Percentiles rank a stretch among this genome's conserved stretches.
Conservation (phyloP, 2,329 filamentous ascomycete genomes). For the Paraconiothyrium sp. region DNA sequence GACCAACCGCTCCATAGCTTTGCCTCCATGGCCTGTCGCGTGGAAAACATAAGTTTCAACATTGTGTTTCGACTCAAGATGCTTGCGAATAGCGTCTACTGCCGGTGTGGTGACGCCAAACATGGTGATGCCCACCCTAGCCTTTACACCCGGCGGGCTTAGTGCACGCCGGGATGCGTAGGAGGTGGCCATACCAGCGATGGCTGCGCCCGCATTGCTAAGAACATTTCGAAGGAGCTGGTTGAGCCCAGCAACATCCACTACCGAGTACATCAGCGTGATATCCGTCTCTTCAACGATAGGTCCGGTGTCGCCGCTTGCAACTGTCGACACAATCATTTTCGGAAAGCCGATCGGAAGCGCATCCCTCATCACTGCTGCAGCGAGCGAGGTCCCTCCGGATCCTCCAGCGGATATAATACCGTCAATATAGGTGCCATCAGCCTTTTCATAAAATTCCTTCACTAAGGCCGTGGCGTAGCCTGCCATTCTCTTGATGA, state of each 20-base stretch:
- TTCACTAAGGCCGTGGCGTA: constrained; percentile 57
- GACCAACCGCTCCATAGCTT: constrained; percentile 73
- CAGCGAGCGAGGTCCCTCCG: constrained; percentile 68
- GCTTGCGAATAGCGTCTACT: constrained; percentile 63
- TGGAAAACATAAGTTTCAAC: constrained; percentile 74
- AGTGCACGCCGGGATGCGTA: constrained; percentile 45
- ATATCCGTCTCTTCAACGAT: constrained; percentile 76
- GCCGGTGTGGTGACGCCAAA: constrained; percentile 77
- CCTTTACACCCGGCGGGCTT: constrained; percentile 39
- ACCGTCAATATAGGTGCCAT: constrained; percentile 58
- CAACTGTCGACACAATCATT: constrained; percentile 74
- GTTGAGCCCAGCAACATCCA: constrained; percentile 75
- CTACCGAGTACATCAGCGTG: constrained; percentile 75
- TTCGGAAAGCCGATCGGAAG: constrained; percentile 75
- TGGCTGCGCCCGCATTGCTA: constrained; percentile 69
- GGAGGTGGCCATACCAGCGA: constrained; percentile 65
- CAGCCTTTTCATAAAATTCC: constrained; percentile 48
- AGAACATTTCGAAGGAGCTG: constrained; percentile 66
- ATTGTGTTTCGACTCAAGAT: constrained; percentile 52
- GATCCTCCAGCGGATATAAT: constrained; percentile 70
- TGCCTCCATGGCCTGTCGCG: constrained; percentile 73
- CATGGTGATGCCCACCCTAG: constrained; percentile 73
- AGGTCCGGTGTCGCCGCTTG: constrained; percentile 70
- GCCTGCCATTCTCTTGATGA: constrained; percentile 65
- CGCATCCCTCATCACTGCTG: constrained; percentile 68